Base-by-base conservation (phyloP, 73 alveolate genomes). In the Urostyla sp. region DNA sequence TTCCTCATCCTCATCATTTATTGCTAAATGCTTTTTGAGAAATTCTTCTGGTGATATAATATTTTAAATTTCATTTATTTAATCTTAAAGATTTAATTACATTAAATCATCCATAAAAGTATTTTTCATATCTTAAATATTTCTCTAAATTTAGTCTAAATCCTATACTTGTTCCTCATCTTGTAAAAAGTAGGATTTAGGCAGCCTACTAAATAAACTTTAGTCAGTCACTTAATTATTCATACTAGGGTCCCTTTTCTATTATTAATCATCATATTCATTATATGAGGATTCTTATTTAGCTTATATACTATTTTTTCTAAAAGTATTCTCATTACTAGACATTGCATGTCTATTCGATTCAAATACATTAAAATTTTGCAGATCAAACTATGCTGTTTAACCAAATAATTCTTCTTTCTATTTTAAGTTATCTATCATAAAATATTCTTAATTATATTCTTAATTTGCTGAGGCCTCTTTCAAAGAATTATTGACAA, bases 41-140 rank as follows among this genome's bases (percentile, higher is more conserved):
- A 69, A 69, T 45, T 69, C 34, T 36, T 69, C 83, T 2, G 83
- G 83, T 37, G 40, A 40, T 31, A 69, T 45, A 5, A 69, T 69
- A 48, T 35, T 49, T 20, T 7, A 69, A 26, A 69, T 69, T 27
- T 69, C 83, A 10, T 69, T 37, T 24, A 69, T 36, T 49, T 49
- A 46, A 38, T 69, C 4, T 31, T 69, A 37, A 27, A 69, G 20
- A 27, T 69, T 69, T 18, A 7, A 46, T 7, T 69, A 67, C 34
- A 21, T 45, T 4, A 69, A 46, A 40, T 69, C 44, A 7, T 69
- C 83, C 2, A 24, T 5, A 30, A 69, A 69, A 16, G 44, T 69
- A 27, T 69, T 0, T 5, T 69, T 5, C 83, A 69, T 69, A 31
- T 49, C 35, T 15, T 15, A 1, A 16, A 69, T 69, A 15, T 55